These are phyloP conservation scores for Leishmania major DNA, from an alignment of 208 protist genomes.

Conservation along the genomic window DNA sequence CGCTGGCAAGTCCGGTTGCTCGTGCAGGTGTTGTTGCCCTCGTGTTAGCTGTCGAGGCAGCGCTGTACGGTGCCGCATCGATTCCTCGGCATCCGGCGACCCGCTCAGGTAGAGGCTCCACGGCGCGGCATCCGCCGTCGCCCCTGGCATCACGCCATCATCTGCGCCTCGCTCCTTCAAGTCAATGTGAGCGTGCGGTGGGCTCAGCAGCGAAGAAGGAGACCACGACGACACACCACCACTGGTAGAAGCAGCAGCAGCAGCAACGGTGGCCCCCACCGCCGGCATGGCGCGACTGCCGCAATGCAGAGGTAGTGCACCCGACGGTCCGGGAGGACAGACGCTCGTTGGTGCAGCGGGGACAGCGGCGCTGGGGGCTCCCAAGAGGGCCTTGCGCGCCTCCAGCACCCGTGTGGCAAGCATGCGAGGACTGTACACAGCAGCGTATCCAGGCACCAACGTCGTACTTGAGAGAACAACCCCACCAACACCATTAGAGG, in stretches of 20 bases:
- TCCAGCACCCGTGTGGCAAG: slow-evolving; percentile 9
- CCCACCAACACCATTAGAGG: neutral
- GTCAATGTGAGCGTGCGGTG: neutral
- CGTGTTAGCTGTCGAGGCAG: neutral
- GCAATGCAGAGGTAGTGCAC: neutral
- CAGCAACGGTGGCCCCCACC: slow-evolving; percentile 11
- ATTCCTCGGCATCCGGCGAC: neutral
- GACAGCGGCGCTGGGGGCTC: neutral
- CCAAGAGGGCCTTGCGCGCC: slow-evolving; percentile 10
- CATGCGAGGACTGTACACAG: slow-evolving; percentile 15
- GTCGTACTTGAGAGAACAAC: too few relatives aligned
- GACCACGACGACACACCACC: neutral
- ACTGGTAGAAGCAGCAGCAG: neutral
- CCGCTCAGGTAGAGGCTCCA: slow-evolving; percentile 20
- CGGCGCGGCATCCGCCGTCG: slow-evolving; percentile 1
- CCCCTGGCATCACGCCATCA: neutral
- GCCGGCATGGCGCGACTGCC: slow-evolving; percentile 20
- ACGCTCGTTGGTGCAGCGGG: neutral
- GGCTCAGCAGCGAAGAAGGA: neutral
- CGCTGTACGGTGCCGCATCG: neutral
- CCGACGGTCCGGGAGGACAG: neutral
- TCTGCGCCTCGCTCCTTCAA: neutral
- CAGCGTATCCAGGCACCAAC: slow-evolving; percentile 10
- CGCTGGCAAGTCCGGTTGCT: neutral
- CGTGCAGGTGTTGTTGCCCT: neutral